Evolutionary conservation across 768 basidiomycete genomes (phyloP), one percentile per base, ranked within the genome.

Genomic region (Wakefieldia striispora): DNA sequence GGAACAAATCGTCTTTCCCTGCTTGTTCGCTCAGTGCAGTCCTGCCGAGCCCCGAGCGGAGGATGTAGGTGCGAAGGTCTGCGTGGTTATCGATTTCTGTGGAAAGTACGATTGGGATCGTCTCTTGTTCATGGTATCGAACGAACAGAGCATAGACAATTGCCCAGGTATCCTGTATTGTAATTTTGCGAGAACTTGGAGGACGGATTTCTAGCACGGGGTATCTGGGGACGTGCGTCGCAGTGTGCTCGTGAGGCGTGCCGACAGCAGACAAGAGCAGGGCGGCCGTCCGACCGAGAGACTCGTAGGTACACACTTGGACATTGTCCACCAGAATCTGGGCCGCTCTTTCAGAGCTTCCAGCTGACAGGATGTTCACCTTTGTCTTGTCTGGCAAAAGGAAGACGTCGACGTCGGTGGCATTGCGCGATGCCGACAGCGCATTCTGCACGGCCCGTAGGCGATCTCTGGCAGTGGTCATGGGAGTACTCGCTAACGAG

Each of bases 101-200:
- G n/a, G 66, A 58, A 31, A 76, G 50, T 16, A 65, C 46, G 49
- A 75, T 46, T 0, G 77, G 77, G 46, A 77, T 69, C 35, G 68
- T 63, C 40, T 78, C 77, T 38, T 71, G 66, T 8, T 63, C 61
- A 39, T 72, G 67, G 54, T 70, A 58, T 31, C 67, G 51, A 6
- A 70, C 70, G 59, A 74, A 76, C 3, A 79, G 61, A 11, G 70
- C 68, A 50, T 78, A 73, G 14, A 77, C 51, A 33, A 62, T 57
- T 4, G 62, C 70, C 78, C 78, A 79, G 21, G 69, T 45, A 47
- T 77, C 68, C 10, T 62, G 48, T 21, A 72, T 45, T 13, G 63
- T 38, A 33, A 70, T 61, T 17, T 13, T 34, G 31, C 36, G 29
- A 12, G 39, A n/a, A 20, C 21, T 20, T 35, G 49, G n/a, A 17